Evolutionary conservation across 2,329 filamentous ascomycete genomes (phyloP).

Genomic region (Diaporthe batatas): DNA sequence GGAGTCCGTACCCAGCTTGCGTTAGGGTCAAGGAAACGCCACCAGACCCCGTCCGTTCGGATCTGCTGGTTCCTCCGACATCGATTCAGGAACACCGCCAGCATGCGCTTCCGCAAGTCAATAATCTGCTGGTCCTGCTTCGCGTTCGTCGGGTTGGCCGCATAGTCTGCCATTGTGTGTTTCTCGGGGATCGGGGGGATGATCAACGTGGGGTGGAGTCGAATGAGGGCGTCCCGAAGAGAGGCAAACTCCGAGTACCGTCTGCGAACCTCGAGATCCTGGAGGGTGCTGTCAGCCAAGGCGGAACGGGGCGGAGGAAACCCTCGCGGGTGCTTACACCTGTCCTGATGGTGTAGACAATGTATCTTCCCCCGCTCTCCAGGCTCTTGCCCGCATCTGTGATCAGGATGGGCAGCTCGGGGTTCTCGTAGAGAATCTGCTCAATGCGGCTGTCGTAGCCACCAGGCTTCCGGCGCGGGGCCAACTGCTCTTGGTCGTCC

Average conservation of each 20-base stretch:
- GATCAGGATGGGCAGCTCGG: slow-evolving; percentile 89
- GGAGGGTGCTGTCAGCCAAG: slow-evolving; percentile 34
- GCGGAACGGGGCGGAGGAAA: not conserved
- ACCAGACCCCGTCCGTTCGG: slow-evolving; percentile 93
- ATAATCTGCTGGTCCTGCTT: slow-evolving; percentile 99
- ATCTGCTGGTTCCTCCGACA: slow-evolving; percentile 94
- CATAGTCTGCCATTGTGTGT: slow-evolving; percentile 98
- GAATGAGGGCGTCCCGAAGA: slow-evolving; percentile 87
- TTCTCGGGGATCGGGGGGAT: slow-evolving; percentile 98
- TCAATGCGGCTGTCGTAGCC: slow-evolving; percentile 96
- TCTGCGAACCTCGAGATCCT: slow-evolving; percentile 95
- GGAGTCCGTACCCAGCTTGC: slow-evolving; percentile 89
- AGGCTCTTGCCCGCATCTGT: slow-evolving; percentile 95
- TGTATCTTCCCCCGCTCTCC: slow-evolving; percentile 92
- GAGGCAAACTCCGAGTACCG: slow-evolving; percentile 98
- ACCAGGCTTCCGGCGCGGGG: slow-evolving; percentile 79
- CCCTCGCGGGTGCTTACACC: slow-evolving; percentile 70
- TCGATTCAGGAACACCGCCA: slow-evolving; percentile 93
- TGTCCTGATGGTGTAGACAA: slow-evolving; percentile 96
- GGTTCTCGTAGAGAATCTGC: slow-evolving; percentile 96
- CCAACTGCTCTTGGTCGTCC: slow-evolving; percentile 59
- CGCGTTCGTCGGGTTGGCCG: slow-evolving; percentile 95
- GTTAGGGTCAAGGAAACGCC: slow-evolving; percentile 97
- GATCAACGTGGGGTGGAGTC: slow-evolving; percentile 93
- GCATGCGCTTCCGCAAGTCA: slow-evolving; percentile 95